Base-by-base conservation (phyloP, 306 rosid species). In the Lithocarpus polystachyus region DNA sequence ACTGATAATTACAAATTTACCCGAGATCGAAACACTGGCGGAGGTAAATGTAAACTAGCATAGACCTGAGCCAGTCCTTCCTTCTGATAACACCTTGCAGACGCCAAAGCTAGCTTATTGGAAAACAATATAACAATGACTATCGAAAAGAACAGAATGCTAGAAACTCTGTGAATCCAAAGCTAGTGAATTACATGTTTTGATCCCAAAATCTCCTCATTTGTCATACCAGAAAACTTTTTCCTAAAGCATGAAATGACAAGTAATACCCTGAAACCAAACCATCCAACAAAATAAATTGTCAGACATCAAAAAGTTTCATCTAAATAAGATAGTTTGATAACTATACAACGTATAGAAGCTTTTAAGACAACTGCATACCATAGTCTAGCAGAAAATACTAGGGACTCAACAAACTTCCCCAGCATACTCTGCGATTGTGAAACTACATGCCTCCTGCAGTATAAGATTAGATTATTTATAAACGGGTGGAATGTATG, bases 341-440 rank as follows among this genome's bases (percentile, higher is more conserved):
- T 77, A 31, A 79, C 22, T 29, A 65, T 65, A 79, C 72, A 18
- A 4, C 61, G 17, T 71, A 78, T 23, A 22, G 69, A 86, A 64
- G 67, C 80, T 61, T 10, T 67, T 6, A 33, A 59, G 65, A 64
- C 54, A 77, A 67, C 14, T 65, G 71, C 45, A 77, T 90, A 92
- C 97, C 99, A 95, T 43, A 95, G 88, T 90, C 92, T 91, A 53
- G 91, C 91, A 76, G 99, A 85, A 87, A 91, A 92, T 43, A 92
- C 90, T 78, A 92, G 77, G 76, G 95, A 88, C 83, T 83, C 89
- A 56, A 90, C 76, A 81, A 95, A 95, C 80, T 87, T 89, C 81
- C 85, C 92, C 51, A 95, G 83, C 85, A 76, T 84, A 82, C 94
- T 87, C 31, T 64, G 74, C n/a, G 92, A 92, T 26, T 68, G 93